phyloP scores from a whole-genome alignment of 169 alveolate genomes.

The Cryptosporidium andersoni region DNA sequence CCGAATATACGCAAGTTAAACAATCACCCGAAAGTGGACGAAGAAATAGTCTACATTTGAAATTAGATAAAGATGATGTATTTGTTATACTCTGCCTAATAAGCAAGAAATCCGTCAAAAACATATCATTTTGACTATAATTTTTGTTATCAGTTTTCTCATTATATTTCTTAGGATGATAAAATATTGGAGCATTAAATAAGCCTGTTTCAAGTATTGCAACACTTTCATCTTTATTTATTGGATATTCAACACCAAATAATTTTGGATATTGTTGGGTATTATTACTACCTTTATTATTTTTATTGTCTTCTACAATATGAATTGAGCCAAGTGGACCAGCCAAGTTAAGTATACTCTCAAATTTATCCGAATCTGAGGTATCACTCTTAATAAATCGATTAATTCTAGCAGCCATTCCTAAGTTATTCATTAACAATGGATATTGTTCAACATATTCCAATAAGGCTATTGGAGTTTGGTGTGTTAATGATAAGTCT shows the following conservation, averaged over 20 bases:
- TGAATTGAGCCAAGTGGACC: slow-evolving; percentile 39
- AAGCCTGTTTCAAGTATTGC: slow-evolving; percentile 77
- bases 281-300: background rate
- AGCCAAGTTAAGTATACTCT: slow-evolving; percentile 16
- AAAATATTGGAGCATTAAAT: slow-evolving; percentile 78
- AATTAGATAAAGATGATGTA: background rate
- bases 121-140: slow-evolving; percentile 33
- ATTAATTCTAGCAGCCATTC: slow-evolving; percentile 84
- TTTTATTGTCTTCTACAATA: slow-evolving; percentile 23
- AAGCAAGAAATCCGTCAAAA: slow-evolving; percentile 17
- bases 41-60: slow-evolving; percentile 19
- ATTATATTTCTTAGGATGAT: slow-evolving; percentile 72
- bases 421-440: slow-evolving; percentile 78
- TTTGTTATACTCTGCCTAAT: slow-evolving; percentile 5
- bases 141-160: slow-evolving; percentile 16
- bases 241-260: slow-evolving; percentile 60
- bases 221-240: slow-evolving; percentile 73
- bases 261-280: slow-evolving; percentile 5
- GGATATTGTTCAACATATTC: slow-evolving; percentile 87
- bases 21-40: slow-evolving; percentile 50
- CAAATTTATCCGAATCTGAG: slow-evolving; percentile 21
- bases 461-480: slow-evolving; percentile 81
- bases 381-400: slow-evolving; percentile 74
- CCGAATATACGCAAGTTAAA: slow-evolving; percentile 78
- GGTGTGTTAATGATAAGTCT: slow-evolving; percentile 82